These are phyloP conservation scores for Aaosphaeria arxii DNA, from an alignment of 2,329 filamentous ascomycete species.

Conservation along the genomic window DNA sequence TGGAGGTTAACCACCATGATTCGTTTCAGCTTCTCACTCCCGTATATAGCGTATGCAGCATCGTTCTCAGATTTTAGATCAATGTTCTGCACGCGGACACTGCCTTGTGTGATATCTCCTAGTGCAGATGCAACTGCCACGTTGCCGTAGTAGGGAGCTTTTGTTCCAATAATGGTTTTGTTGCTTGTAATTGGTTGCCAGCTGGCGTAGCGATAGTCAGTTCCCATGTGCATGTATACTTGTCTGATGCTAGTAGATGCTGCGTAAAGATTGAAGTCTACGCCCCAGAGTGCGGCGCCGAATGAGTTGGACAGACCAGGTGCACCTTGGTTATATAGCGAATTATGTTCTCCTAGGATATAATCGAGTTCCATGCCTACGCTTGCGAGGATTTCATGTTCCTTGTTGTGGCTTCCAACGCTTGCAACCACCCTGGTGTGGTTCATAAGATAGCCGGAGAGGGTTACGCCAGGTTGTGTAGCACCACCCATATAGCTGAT, in stretches of 20 bases:
- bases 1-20: constrained; percentile 58
- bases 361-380: constrained; percentile 45
- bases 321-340: constrained; percentile 60
- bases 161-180: constrained; percentile 53
- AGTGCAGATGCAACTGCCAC: constrained; percentile 58
- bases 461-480: constrained; percentile 57
- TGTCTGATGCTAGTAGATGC: constrained; percentile 56
- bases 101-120: constrained; percentile 36
- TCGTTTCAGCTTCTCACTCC: constrained; percentile 42
- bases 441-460: constrained; percentile 63
- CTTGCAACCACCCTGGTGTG: constrained; percentile 53
- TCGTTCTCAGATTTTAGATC: constrained; percentile 43
- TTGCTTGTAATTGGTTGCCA: constrained; percentile 60
- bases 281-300: constrained; percentile 62
- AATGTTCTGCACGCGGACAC: constrained; percentile 50
- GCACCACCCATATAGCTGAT: constrained; percentile 65
- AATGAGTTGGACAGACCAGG: constrained; percentile 63
- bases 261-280: constrained; percentile 61
- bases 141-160: constrained; percentile 63
- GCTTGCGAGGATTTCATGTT: constrained; percentile 23
- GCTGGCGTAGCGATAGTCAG: constrained; percentile 58
- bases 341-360: constrained; percentile 62
- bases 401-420: constrained; percentile 48
- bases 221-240: constrained; percentile 64
- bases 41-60: constrained; percentile 58